A percentile compares a stretch with the other conserved stretches of the same genome.
These are phyloP conservation scores for Tephrocybe sp. DNA, from an alignment of 768 basidiomycete genomes.

Conservation along the genomic window DNA sequence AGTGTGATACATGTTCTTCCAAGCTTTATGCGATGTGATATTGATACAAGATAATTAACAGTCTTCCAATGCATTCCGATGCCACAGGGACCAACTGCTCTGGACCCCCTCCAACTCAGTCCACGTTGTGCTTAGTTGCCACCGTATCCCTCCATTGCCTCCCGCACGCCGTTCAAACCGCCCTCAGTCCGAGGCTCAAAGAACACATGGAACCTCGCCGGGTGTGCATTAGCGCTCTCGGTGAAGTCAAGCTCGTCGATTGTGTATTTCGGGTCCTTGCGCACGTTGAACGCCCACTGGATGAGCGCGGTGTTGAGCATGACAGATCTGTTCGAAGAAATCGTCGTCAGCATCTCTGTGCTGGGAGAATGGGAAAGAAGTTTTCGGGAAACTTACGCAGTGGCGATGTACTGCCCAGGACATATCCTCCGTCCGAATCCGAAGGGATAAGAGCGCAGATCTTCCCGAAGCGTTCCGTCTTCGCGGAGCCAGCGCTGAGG, in stretches of 20 bases:
- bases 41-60: not conserved
- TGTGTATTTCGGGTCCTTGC: conserved; percentile 47
- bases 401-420: conserved; percentile 63
- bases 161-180: conserved; percentile 32
- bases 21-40: not conserved
- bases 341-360: not conserved
- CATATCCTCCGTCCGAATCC: conserved; percentile 68
- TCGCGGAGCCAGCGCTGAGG: conserved; percentile 56
- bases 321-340: conserved; percentile 46
- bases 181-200: conserved; percentile 50
- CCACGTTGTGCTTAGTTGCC: not conserved
- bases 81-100: too few relatives aligned
- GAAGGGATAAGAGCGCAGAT: conserved; percentile 52
- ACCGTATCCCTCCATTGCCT: conserved; percentile 42
- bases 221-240: conserved; percentile 64
- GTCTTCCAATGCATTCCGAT: too few relatives aligned
- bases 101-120: not conserved
- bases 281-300: conserved; percentile 65
- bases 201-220: conserved; percentile 55
- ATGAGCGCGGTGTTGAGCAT: conserved; percentile 66
- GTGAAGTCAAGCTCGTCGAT: conserved; percentile 65
- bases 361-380: not conserved
- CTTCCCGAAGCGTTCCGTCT: conserved; percentile 47
- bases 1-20: too few relatives aligned
- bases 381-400: conserved; percentile 38